Percentiles rank a stretch among this genome's conserved stretches.
Conservation (phyloP, 1,139 yeast genomes). For the Arxiozyma slooffiae region DNA sequence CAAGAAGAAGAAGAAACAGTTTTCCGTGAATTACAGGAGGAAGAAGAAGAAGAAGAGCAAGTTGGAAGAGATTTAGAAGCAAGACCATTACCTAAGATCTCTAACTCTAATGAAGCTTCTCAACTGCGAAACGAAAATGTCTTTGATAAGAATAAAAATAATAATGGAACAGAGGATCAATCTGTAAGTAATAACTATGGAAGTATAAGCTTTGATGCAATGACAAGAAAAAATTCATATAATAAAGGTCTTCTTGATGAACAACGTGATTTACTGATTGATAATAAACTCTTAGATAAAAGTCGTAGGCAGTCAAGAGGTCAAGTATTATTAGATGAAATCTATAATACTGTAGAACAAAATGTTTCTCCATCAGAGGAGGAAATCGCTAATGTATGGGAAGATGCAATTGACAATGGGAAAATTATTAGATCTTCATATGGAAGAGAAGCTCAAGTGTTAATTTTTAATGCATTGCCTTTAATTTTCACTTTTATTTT, state of each 20-base stretch:
- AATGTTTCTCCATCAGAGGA: slow-evolving; percentile 8
- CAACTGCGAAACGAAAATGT: not conserved
- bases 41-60: slow-evolving; percentile 1
- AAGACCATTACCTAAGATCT: not conserved
- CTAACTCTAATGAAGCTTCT: not conserved
- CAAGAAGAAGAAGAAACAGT: slow-evolving; percentile 14
- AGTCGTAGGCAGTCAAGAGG: slow-evolving; percentile 5
- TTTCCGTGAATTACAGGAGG: slow-evolving; percentile 11
- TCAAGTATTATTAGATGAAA: slow-evolving; percentile 3
- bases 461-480: slow-evolving; percentile 42
- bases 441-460: slow-evolving; percentile 27
- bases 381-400: slow-evolving; percentile 25
- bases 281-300: slow-evolving; percentile 19
- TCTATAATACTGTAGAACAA: slow-evolving; percentile 3
- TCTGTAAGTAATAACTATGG: slow-evolving; percentile 3
- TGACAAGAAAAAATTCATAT: slow-evolving; percentile 9
- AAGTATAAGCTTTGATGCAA: not conserved
- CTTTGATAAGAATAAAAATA: not conserved
- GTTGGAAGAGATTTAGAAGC: slow-evolving; percentile 9
- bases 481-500: slow-evolving; percentile 62
- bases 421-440: slow-evolving; percentile 23
- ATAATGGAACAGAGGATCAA: not conserved
- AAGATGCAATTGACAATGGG: slow-evolving; percentile 26
- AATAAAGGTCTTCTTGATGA: slow-evolving; percentile 22
- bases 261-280: slow-evolving; percentile 27